Base-by-base conservation (phyloP, 2,329 filamentous ascomycete genomes). In the Myriosclerotinia scirpicola region DNA sequence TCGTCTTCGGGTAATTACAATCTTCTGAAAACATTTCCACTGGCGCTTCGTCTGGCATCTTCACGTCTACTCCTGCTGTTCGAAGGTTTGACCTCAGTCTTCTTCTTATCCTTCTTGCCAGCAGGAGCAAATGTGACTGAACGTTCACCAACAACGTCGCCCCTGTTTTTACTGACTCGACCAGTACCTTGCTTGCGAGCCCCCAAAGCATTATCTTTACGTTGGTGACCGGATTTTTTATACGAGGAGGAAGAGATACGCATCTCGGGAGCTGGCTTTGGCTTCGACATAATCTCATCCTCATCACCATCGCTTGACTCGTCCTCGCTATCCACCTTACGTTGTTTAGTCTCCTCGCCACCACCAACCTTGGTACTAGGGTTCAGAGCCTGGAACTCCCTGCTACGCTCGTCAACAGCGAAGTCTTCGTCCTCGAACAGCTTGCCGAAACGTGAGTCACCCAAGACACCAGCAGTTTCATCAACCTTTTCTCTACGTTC, bases 341-440 rank as follows among this genome's bases (percentile, higher is more conserved):
- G 73, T 78, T 84, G 74, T 61, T 75, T 69, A 66, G 75, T 72
- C 52, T 73, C 69, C 52, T 75, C 72, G n/a, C 76, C 76, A 36
- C 54, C 64, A 54, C 48, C 55, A 5, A 78, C 74, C 67, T 70
- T 85, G 9, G 92, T 95, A 78, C 92, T 96, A 5, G 95, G 92
- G 76, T 99, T 99, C 79, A 96, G 87, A 55, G 89, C 84, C 67
- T 88, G 86, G 82, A 96, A 99, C 77, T 98, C 94, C 74, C 87
- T 84, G 70, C 90, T 96, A 50, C 81, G 89, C 80, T 99, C 95
- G 77, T 99, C 94, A 67, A 99, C 91, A 73, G 86, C 86, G 78
- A 97, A 98, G 67, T 96, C 93, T 73, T 93, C 90, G 77, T 98
- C 92, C 76, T 97, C 89, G 80, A 98, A 99, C 69, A 99, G 80